Base-by-base conservation (phyloP, 2,329 filamentous ascomycete species). In the Ramularia collo-cygni region DNA sequence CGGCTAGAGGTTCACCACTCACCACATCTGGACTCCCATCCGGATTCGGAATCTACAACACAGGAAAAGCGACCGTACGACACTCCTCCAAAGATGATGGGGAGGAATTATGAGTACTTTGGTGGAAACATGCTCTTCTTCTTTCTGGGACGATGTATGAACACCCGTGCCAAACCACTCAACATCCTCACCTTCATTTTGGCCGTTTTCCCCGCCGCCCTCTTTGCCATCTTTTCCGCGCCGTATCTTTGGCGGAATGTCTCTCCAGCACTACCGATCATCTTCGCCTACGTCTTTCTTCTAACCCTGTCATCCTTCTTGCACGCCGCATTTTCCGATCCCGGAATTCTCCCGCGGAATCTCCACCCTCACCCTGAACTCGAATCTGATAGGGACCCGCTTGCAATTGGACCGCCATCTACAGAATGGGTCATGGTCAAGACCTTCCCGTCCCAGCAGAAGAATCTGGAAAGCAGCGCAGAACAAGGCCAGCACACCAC, bases 61-160 rank as follows among this genome's bases (percentile, higher is more conserved):
- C 40, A 46, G n/a, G 45, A 56, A 28, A 52, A 52, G 37, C 36
- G 21, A 4, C 24, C 31, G 28, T 4, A 27, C 8, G 21, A 37
- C 29, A 12, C 8, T 18, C 29, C 18, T 28, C 40, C n/a, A 18
- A 28, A 28, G 36, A 31, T 35, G 19, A 34, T 19, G 40, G 80
- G 85, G 37, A 81, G 75, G 50, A 95, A 95, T 54, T 84, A 90
- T 64, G 79, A 96, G 60, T 95, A 95, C 62, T 96, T 95, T 56
- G 77, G 85, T 31, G 92, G 92, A 32, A 98, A 96, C 58, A 95
- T 87, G 0, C 71, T 88, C 16, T 98, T 98, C 59, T 95, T 81
- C 61, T 72, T 85, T 43, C 83, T 85, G 24, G 92, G 92, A 6
- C 77, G 92, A 43, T 72, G 92, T 44, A 86, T 95, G 58, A 57